These are phyloP conservation scores for Chlamydomonas applanata DNA, from an alignment of 139 green algal genomes.

Conservation along the genomic window DNA sequence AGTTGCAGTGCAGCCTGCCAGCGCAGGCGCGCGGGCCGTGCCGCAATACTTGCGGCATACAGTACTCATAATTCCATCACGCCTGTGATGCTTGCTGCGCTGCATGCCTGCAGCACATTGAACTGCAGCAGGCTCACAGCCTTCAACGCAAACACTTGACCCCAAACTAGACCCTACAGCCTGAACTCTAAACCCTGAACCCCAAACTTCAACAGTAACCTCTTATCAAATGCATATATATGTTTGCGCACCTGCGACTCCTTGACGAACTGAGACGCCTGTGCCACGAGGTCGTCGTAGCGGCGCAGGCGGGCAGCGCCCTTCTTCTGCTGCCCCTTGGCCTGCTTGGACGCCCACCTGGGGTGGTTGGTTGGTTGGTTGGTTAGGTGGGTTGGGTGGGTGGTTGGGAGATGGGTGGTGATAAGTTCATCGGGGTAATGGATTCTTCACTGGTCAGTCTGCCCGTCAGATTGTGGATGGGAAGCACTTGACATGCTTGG, in stretches of 20 bases:
- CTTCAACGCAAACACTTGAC: too few relatives aligned
- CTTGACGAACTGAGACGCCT: constrained; percentile 43
- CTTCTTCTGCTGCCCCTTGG: constrained; percentile 89
- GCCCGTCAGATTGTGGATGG: too few relatives aligned
- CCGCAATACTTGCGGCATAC: not conserved
- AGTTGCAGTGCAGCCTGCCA: not conserved
- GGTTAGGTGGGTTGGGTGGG: not conserved
- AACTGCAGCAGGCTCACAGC: too few relatives aligned
- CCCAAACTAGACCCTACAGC: too few relatives aligned
- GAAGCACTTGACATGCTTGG: too few relatives aligned
- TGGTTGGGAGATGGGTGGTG: not conserved
- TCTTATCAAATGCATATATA: too few relatives aligned
- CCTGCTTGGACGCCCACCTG: constrained; percentile 26
- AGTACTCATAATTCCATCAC: not conserved
- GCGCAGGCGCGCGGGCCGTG: not conserved
- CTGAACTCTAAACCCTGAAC: too few relatives aligned
- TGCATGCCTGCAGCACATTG: too few relatives aligned
- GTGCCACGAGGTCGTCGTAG: constrained; percentile 70
- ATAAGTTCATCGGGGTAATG: not conserved
- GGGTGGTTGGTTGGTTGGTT: not conserved
- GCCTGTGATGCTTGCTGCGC: too few relatives aligned
- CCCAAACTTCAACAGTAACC: too few relatives aligned
- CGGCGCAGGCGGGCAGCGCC: constrained; percentile 61
- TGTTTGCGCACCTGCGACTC: constrained; percentile 33
- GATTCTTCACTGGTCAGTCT: not conserved